A percentile compares a stretch with the other conserved stretches of the same genome.
Conservation (phyloP, 1,139 yeast genomes). For the Hemisphaericaspora xylofermentans region DNA sequence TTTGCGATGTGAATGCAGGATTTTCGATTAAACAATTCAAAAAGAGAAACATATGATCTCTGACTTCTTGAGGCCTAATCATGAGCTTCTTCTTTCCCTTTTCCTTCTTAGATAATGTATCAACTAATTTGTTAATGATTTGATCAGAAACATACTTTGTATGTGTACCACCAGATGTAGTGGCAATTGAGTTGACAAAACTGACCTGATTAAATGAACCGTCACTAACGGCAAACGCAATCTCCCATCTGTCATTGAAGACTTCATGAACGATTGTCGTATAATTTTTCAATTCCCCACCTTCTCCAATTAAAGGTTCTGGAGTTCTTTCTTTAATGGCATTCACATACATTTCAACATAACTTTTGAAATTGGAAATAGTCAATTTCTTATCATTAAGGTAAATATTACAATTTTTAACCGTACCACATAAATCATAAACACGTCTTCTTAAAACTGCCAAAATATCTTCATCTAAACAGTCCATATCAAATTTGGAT, state of each 20-base stretch:
- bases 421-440: slow-evolving; percentile 93
- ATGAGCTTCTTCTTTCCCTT: slow-evolving; percentile 70
- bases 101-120: slow-evolving; percentile 70
- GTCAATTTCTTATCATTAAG: slow-evolving; percentile 74
- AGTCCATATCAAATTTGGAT: slow-evolving; percentile 77
- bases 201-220: slow-evolving; percentile 90
- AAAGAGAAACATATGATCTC: slow-evolving; percentile 86
- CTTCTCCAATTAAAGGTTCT: slow-evolving; percentile 23
- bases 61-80: slow-evolving; percentile 85
- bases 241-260: slow-evolving; percentile 79
- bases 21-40: slow-evolving; percentile 91
- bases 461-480: slow-evolving; percentile 75
- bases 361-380: slow-evolving; percentile 75
- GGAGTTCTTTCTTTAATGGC: slow-evolving; percentile 50
- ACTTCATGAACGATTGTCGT: slow-evolving; percentile 76
- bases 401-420: slow-evolving; percentile 76
- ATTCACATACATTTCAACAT: slow-evolving; percentile 86
- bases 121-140: slow-evolving; percentile 63
- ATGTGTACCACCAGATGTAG: slow-evolving; percentile 97
- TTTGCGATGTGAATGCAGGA: slow-evolving; percentile 97
- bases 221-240: slow-evolving; percentile 93
- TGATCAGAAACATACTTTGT: slow-evolving; percentile 85
- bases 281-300: slow-evolving; percentile 29
- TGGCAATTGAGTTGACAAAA: slow-evolving; percentile 95
- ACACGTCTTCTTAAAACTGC: slow-evolving; percentile 91